Conservation (phyloP, 345 rosid genomes). For the Citrus sp. region DNA sequence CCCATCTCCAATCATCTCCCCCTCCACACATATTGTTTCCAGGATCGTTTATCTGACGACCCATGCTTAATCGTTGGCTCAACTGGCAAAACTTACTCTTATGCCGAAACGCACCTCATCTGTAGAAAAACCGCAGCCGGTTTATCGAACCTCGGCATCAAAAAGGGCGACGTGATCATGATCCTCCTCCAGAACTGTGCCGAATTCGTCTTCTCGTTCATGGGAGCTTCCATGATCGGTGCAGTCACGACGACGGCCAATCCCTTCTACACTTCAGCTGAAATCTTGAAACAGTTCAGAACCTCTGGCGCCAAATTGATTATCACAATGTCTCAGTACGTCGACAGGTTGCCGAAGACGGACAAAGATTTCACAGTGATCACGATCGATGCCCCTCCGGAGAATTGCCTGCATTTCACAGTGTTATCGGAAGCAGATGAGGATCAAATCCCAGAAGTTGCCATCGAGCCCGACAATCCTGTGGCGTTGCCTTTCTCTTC, state of each 20-base stretch:
- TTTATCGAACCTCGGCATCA: slow-evolving; percentile 47
- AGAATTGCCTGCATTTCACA: slow-evolving; percentile 62
- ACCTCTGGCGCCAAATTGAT: slow-evolving; percentile 56
- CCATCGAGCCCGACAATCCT: slow-evolving; percentile 48
- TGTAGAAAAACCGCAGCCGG: slow-evolving; percentile 59
- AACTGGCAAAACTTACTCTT: slow-evolving; percentile 42
- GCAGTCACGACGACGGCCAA: slow-evolving; percentile 80
- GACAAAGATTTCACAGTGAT: slow-evolving; percentile 50
- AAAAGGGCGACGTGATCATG: slow-evolving; percentile 84
- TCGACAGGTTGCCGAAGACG: slow-evolving; percentile 44
- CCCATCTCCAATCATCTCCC: slow-evolving; percentile 68
- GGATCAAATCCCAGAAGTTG: slow-evolving; percentile 21
- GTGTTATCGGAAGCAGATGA: slow-evolving; percentile 42
- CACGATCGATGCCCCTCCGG: slow-evolving; percentile 62
- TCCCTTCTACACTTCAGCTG: slow-evolving; percentile 77
- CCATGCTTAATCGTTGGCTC: slow-evolving; percentile 71
- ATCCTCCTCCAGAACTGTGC: slow-evolving; percentile 76
- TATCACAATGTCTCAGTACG: slow-evolving; percentile 67
- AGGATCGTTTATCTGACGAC: slow-evolving; percentile 34
- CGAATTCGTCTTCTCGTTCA: slow-evolving; percentile 79
- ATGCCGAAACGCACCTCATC: slow-evolving; percentile 49
- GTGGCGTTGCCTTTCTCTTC: slow-evolving; percentile 88
- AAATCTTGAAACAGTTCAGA: slow-evolving; percentile 60
- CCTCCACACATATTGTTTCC: slow-evolving; percentile 74
- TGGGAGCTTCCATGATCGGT: slow-evolving; percentile 88